Evolutionary conservation across 176 grass and related monocot genomes (phyloP).

Genomic region (Chloris gayana): DNA sequence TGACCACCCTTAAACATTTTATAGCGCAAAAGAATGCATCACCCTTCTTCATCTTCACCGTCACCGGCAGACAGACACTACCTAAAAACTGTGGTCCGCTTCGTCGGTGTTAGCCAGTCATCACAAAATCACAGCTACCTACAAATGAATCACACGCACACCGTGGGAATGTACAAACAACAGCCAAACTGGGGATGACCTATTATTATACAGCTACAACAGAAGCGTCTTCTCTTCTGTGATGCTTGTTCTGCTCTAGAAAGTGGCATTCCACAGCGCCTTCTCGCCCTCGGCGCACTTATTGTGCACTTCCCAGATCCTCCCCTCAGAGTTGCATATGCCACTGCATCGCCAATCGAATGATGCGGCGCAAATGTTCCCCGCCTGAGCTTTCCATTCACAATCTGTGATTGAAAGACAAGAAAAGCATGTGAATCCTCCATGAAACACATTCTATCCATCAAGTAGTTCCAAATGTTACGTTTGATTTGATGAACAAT

Average conservation of each 20-base stretch:
- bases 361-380: slow-evolving; percentile 70
- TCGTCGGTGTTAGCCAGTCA: slow-evolving; percentile 42
- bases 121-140: slow-evolving; percentile 55
- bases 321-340: slow-evolving; percentile 81
- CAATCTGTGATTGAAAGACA: slow-evolving; percentile 50
- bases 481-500: neutral
- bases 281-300: slow-evolving; percentile 70
- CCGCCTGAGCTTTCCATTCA: slow-evolving; percentile 91
- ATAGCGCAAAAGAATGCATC: slow-evolving; percentile 48
- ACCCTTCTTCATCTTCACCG: slow-evolving; percentile 18
- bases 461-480: neutral
- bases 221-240: neutral
- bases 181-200: slow-evolving; percentile 16
- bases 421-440: neutral
- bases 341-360: slow-evolving; percentile 95
- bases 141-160: slow-evolving; percentile 51
- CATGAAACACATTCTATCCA: neutral
- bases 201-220: slow-evolving; percentile 11
- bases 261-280: slow-evolving; percentile 66
- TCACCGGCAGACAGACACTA: slow-evolving; percentile 60
- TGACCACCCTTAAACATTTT: slow-evolving; percentile 38
- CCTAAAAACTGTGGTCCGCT: slow-evolving; percentile 63
- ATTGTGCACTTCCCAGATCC: slow-evolving; percentile 87
- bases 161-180: slow-evolving; percentile 45
- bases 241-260: slow-evolving; percentile 36